Percentiles rank a stretch among this genome's conserved stretches.
phyloP scores from a whole-genome alignment of 202 grass and related monocot species.

The Zizania palustris region DNA sequence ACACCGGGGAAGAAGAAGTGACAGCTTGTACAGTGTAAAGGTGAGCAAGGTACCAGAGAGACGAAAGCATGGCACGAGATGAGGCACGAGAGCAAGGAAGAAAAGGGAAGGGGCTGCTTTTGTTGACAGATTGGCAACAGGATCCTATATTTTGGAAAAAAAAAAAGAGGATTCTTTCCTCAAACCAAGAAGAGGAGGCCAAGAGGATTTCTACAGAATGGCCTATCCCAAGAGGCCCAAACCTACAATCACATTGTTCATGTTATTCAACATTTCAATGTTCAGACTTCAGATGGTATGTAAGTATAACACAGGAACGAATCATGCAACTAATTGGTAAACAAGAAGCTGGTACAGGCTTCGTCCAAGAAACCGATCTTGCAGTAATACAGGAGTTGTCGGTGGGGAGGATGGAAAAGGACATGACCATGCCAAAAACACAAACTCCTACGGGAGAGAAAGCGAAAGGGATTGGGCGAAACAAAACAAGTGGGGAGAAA shows the following conservation, averaged over 20 bases:
- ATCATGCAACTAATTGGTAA: background rate
- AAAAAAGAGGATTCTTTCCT: slow-evolving; percentile 24
- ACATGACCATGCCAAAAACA: slow-evolving; percentile 44
- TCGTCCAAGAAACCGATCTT: background rate
- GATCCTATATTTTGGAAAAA: slow-evolving; percentile 10
- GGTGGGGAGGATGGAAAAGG: slow-evolving; percentile 40
- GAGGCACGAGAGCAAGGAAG: slow-evolving; percentile 25
- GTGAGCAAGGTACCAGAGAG: slow-evolving; percentile 38
- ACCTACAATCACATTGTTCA: background rate
- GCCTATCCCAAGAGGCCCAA: background rate
- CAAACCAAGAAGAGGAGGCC: slow-evolving; percentile 15
- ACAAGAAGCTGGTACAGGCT: background rate
- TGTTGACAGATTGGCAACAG: slow-evolving; percentile 35
- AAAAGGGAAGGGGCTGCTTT: slow-evolving; percentile 6
- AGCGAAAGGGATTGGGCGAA: slow-evolving; percentile 41
- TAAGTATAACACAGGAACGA: background rate
- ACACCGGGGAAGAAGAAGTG: slow-evolving; percentile 1
- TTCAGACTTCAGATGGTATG: background rate
- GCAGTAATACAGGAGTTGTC: slow-evolving; percentile 34
- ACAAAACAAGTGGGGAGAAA: slow-evolving; percentile 52
- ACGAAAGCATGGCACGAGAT: slow-evolving; percentile 33
- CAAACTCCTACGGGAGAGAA: slow-evolving; percentile 34
- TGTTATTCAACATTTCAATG: background rate
- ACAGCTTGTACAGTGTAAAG: slow-evolving; percentile 19
- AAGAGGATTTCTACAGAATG: slow-evolving; percentile 19